phyloP scores from a whole-genome alignment of 306 rosid genomes.

The Albizia julibrissin region DNA sequence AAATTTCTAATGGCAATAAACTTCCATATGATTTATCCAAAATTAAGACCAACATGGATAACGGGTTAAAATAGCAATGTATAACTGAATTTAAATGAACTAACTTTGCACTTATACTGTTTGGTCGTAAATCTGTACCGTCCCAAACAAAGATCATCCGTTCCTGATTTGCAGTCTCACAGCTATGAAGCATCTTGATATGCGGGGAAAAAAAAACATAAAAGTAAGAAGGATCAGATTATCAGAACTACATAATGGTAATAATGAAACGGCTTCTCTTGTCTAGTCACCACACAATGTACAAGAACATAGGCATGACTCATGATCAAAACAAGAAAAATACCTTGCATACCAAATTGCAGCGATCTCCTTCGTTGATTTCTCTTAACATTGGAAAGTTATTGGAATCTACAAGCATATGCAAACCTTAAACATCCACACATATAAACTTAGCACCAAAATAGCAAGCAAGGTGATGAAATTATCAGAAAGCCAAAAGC shows the following conservation, averaged over 20 bases:
- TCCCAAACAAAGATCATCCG: conserved; percentile 74
- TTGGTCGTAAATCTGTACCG: conserved; percentile 71
- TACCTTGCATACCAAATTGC: conserved; percentile 78
- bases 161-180: conserved; percentile 39
- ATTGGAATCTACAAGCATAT: conserved; percentile 47
- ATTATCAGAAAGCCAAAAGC: conserved; percentile 7
- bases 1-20: neutral
- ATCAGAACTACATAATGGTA: conserved; percentile 18
- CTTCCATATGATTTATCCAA: neutral
- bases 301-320: neutral
- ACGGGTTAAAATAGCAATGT: conserved; percentile 11
- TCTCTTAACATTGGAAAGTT: conserved; percentile 45
- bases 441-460: conserved; percentile 4
- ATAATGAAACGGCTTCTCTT: neutral
- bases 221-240: conserved; percentile 5
- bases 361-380: conserved; percentile 43
- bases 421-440: conserved; percentile 13
- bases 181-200: conserved; percentile 55
- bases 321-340: conserved; percentile 6
- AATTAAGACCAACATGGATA: neutral
- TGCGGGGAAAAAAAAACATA: neutral
- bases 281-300: neutral
- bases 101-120: conserved; percentile 49
- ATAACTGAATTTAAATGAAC: conserved; percentile 27
- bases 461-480: conserved; percentile 19